A percentile compares a stretch with the other conserved stretches of the same genome.
Evolutionary conservation across 805 yeast species (phyloP).

Genomic region (Millerozyma miso): DNA sequence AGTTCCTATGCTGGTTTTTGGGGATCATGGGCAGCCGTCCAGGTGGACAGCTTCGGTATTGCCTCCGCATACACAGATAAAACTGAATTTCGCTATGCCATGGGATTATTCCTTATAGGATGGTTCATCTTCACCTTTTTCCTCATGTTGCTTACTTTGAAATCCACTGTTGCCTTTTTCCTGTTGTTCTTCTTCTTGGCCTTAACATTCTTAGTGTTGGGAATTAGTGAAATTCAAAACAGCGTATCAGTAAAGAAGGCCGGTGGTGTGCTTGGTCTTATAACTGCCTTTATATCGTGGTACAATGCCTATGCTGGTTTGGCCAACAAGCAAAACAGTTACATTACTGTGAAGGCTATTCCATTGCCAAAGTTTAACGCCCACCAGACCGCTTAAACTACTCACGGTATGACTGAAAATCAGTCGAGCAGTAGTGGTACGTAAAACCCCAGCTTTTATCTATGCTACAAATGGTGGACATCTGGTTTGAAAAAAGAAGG

Average conservation of each 20-base stretch:
- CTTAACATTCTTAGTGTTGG: constrained; percentile 38
- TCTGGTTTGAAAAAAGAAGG: too few relatives aligned
- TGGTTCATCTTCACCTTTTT: constrained; percentile 45
- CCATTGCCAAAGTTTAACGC: constrained; percentile 44
- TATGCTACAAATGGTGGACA: too few relatives aligned
- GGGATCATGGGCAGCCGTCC: constrained; percentile 68
- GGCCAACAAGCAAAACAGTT: constrained; percentile 60
- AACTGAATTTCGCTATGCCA: constrained; percentile 26
- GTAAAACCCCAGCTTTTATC: too few relatives aligned
- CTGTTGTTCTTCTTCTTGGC: constrained; percentile 36
- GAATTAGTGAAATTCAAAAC: constrained; percentile 33
- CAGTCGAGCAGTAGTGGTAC: too few relatives aligned
- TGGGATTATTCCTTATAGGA: constrained; percentile 36
- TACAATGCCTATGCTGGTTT: constrained; percentile 45
- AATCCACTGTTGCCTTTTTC: constrained; percentile 42
- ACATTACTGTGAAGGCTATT: constrained; percentile 45
- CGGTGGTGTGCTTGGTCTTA: constrained; percentile 39
- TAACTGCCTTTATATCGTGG: constrained; percentile 43
- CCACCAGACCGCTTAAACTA: not conserved
- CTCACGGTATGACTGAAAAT: too few relatives aligned
- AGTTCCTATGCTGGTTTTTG: constrained; percentile 69
- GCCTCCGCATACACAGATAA: constrained; percentile 26
- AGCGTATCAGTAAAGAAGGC: constrained; percentile 32
- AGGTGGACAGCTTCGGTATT: constrained; percentile 35
- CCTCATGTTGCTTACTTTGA: constrained; percentile 36